Evolutionary conservation across 371 early-diverging fungal species (phyloP).

Genomic region (Mortierella sp.): DNA sequence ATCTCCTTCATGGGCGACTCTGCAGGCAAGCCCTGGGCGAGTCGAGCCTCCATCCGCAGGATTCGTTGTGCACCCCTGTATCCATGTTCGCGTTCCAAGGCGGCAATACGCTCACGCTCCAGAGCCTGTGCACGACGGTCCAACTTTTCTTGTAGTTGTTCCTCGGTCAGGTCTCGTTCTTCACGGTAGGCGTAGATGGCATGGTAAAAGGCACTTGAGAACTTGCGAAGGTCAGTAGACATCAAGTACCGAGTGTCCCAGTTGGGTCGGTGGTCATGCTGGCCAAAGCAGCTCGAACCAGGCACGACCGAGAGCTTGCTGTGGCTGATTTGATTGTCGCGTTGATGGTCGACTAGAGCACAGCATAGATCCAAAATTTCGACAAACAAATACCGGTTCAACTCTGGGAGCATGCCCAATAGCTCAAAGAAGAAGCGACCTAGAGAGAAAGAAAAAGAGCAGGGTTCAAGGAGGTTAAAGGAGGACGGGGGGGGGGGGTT

Average conservation of each 20-base stretch:
- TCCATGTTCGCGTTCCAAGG: slow-evolving; percentile 45
- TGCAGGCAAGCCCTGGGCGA: slow-evolving; percentile 49
- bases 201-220: slow-evolving; percentile 48
- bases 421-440: slow-evolving; percentile 52
- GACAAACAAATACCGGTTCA: slow-evolving; percentile 50
- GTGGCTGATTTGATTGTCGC: slow-evolving; percentile 43
- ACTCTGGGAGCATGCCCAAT: slow-evolving; percentile 44
- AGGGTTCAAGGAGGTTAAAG: neutral
- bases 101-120: slow-evolving; percentile 36
- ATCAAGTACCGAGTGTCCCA: slow-evolving; percentile 40
- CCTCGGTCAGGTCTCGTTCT: slow-evolving; percentile 43
- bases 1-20: slow-evolving; percentile 49
- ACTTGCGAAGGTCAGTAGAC: slow-evolving; percentile 27
- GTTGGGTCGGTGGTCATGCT: slow-evolving; percentile 44
- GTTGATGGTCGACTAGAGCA: slow-evolving; percentile 39
- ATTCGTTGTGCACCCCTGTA: slow-evolving; percentile 39
- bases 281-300: slow-evolving; percentile 45
- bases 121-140: slow-evolving; percentile 27
- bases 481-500: neutral
- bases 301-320: slow-evolving; percentile 48
- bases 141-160: slow-evolving; percentile 39
- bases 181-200: slow-evolving; percentile 53
- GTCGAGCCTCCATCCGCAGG: slow-evolving; percentile 44
- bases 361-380: slow-evolving; percentile 50
- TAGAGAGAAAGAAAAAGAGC: slow-evolving; percentile 3